These are phyloP conservation scores for Apocynum venetum DNA, from an alignment of 257 asterid genomes.

Conservation along the genomic window DNA sequence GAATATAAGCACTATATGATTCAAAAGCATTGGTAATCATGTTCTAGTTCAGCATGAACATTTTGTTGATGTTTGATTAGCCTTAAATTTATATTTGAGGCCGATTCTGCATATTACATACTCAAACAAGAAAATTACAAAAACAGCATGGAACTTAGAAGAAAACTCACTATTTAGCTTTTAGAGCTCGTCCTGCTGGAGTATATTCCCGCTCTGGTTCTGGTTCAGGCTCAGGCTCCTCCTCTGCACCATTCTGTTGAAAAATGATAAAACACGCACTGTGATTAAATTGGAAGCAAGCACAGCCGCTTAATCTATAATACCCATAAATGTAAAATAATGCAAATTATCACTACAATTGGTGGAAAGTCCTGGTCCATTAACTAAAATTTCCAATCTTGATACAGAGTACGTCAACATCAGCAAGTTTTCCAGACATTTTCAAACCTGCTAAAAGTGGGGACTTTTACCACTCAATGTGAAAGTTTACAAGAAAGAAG, in stretches of 20 bases:
- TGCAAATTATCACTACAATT: neutral
- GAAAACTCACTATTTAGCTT: slow-evolving; percentile 78
- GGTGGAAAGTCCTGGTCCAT: neutral
- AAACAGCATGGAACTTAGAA: neutral
- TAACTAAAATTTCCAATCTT: neutral
- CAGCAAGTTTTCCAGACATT: neutral
- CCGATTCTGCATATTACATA: neutral
- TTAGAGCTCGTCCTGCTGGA: slow-evolving; percentile 75
- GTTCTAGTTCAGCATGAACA: neutral
- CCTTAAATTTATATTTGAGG: neutral
- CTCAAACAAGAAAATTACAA: neutral
- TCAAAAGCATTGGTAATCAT: neutral
- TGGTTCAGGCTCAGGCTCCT: slow-evolving; percentile 44
- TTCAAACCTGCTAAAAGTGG: neutral
- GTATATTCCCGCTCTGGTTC: slow-evolving; percentile 70
- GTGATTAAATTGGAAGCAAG: neutral
- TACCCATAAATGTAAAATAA: neutral
- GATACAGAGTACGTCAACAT: neutral
- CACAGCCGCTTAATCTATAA: neutral
- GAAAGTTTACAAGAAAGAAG: neutral
- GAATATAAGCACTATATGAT: neutral
- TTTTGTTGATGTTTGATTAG: neutral
- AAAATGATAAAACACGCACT: slow-evolving; percentile 17
- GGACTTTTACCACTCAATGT: neutral
- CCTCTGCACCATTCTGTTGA: slow-evolving; percentile 55